phyloP scores from a whole-genome alignment of 1,139 yeast species.

The Geotrichum macrosporum region DNA sequence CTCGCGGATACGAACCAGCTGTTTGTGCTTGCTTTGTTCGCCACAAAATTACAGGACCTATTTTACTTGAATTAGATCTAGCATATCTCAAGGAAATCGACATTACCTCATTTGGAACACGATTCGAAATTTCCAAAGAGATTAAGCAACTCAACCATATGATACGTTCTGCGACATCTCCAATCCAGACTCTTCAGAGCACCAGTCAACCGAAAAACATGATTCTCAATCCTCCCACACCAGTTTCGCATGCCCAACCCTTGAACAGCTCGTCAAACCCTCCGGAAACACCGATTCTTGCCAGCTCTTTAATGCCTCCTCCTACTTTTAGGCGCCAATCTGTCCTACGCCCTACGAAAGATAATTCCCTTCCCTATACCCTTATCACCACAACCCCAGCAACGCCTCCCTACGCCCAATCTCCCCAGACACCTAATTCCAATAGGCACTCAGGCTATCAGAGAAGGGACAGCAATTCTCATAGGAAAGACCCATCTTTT shows the following conservation, averaged over 20 bases:
- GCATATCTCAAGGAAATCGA: slow-evolving; percentile 86
- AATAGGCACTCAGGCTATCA: not conserved
- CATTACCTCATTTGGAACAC: slow-evolving; percentile 86
- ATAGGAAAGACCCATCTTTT: slow-evolving; percentile 27
- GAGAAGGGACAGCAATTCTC: slow-evolving; percentile 12
- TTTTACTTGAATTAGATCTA: slow-evolving; percentile 77
- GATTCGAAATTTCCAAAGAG: slow-evolving; percentile 87
- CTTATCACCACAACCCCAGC: slow-evolving; percentile 1
- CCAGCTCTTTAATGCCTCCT: slow-evolving; percentile 12
- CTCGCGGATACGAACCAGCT: slow-evolving; percentile 65
- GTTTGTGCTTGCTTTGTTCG: slow-evolving; percentile 74
- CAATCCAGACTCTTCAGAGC: slow-evolving; percentile 7
- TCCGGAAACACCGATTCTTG: slow-evolving; percentile 4
- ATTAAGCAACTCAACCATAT: slow-evolving; percentile 57
- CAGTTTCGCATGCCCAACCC: slow-evolving; percentile 6
- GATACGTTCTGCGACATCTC: slow-evolving; percentile 13
- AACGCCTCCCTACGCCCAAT: slow-evolving; percentile 2
- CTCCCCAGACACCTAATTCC: slow-evolving; percentile 1
- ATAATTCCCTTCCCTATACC: not conserved
- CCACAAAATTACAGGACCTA: slow-evolving; percentile 85
- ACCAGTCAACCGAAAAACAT: slow-evolving; percentile 12
- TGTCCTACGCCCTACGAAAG: slow-evolving; percentile 11
- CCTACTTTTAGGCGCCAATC: slow-evolving; percentile 20
- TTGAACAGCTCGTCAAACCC: slow-evolving; percentile 4
- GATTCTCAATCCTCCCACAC: not conserved